Evolutionary conservation across 108 stramenopile species (phyloP).

Genomic region (Phaeodactylum tricornutum): DNA sequence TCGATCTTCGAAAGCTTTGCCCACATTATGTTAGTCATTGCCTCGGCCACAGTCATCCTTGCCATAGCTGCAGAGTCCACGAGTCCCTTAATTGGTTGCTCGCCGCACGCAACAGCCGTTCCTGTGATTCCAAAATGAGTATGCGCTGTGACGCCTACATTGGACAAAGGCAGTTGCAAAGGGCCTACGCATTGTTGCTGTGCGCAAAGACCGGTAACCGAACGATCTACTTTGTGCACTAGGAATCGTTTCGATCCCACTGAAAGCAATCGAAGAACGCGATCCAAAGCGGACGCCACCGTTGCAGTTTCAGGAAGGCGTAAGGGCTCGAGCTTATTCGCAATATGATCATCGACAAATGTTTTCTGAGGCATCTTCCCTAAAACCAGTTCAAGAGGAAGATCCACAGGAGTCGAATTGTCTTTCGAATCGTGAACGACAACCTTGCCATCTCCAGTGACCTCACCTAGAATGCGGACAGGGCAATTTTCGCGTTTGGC

Average conservation of each 20-base stretch:
- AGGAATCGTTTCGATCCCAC: slow-evolving; percentile 99
- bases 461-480: slow-evolving; percentile 77
- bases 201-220: slow-evolving; percentile 96
- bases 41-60: slow-evolving; percentile 93
- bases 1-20: slow-evolving; percentile 87
- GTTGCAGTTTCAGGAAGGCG: slow-evolving; percentile 62
- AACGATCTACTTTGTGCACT: slow-evolving; percentile 98
- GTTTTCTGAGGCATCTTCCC: slow-evolving; percentile 99
- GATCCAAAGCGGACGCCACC: slow-evolving; percentile 60
- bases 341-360: slow-evolving; percentile 65
- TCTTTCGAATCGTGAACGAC: slow-evolving; percentile 86
- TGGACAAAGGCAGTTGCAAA: slow-evolving; percentile 92
- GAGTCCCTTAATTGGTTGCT: slow-evolving; percentile 96
- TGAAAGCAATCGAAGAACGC: slow-evolving; percentile 88
- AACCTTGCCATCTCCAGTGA: slow-evolving; percentile 88
- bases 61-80: slow-evolving; percentile 93
- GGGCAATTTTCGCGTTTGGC: slow-evolving; percentile 94
- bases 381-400: slow-evolving; percentile 92
- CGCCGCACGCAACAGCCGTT: slow-evolving; percentile 94
- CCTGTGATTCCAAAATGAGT: slow-evolving; percentile 91
- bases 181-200: slow-evolving; percentile 99
- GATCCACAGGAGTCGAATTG: slow-evolving; percentile 91
- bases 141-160: slow-evolving; percentile 93
- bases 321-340: slow-evolving; percentile 49
- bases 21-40: slow-evolving; percentile 98